These are phyloP conservation scores for Leishmania amazonensis DNA, from an alignment of 208 protist genomes.

Conservation along the genomic window DNA sequence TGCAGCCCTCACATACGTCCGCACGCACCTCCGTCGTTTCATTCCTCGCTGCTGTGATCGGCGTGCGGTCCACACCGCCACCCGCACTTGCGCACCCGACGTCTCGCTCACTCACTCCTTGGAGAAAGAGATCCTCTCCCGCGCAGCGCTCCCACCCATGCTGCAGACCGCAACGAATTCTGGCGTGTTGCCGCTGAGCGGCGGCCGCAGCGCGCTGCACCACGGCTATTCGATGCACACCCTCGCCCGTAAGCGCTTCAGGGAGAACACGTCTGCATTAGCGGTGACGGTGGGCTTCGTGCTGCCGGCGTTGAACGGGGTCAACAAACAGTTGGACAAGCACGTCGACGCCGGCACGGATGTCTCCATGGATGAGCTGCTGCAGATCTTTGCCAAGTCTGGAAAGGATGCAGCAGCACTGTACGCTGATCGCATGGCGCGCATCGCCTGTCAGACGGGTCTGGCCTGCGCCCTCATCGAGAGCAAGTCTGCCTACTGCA, in stretches of 20 bases:
- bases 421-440: constrained; percentile 63
- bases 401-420: constrained; percentile 26
- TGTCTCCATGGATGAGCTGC: constrained; percentile 52
- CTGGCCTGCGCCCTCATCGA: constrained; percentile 53
- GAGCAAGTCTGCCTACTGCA: constrained; percentile 37
- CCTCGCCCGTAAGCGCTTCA: constrained; percentile 54
- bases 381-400: constrained; percentile 42
- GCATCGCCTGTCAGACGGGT: constrained; percentile 57
- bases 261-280: constrained; percentile 64
- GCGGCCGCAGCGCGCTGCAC: constrained; percentile 23
- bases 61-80: neutral
- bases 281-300: constrained; percentile 57
- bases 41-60: neutral
- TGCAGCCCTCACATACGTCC: neutral
- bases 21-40: neutral
- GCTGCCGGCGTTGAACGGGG: constrained; percentile 53
- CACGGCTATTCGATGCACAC: constrained; percentile 57
- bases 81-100: neutral
- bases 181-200: constrained; percentile 20
- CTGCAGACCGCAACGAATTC: constrained; percentile 23
- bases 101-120: neutral
- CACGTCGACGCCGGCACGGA: constrained; percentile 63
- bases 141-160: neutral
- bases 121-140: neutral
- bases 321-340: constrained; percentile 61